These are phyloP conservation scores for Pascua sp. DNA, from an alignment of 1,284 basidiomycete genomes.

Conservation along the genomic window DNA sequence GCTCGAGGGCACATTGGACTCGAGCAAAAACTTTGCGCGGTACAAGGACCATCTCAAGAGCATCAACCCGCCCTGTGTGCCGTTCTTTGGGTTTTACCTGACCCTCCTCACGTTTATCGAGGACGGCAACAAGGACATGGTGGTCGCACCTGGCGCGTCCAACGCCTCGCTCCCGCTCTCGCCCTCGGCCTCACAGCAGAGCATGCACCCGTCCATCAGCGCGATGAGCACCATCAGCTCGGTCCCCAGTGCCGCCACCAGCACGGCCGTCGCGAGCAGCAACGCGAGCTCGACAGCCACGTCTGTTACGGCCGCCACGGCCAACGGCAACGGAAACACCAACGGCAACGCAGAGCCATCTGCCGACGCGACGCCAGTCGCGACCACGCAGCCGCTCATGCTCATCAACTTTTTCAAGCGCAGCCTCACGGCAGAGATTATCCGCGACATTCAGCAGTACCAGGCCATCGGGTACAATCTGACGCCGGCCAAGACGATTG, in stretches of 20 bases:
- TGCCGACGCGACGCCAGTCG: background rate
- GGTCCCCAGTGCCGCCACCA: conserved; percentile 8
- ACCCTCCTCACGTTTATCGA: conserved; percentile 96
- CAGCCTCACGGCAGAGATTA: conserved; percentile 87
- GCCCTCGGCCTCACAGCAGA: conserved; percentile 7
- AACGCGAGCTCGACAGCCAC: background rate
- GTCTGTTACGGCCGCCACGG: background rate
- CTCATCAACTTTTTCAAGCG: conserved; percentile 97
- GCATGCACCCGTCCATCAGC: conserved; percentile 2
- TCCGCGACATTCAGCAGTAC: conserved; percentile 94
- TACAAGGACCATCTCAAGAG: conserved; percentile 82
- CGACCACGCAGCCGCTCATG: background rate
- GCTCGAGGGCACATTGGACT: conserved; percentile 81
- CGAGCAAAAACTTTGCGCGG: conserved; percentile 86
- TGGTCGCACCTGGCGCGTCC: conserved; percentile 52
- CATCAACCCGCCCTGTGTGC: conserved; percentile 91
- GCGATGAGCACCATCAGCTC: conserved; percentile 4
- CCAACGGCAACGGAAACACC: background rate
- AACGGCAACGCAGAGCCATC: background rate
- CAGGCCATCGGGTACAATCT: conserved; percentile 89
- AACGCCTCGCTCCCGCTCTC: conserved; percentile 11
- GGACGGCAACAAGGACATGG: conserved; percentile 88
- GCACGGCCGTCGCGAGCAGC: conserved; percentile 3
- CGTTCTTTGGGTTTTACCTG: conserved; percentile 95
- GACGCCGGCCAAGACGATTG: conserved; percentile 63